These are phyloP conservation scores for Jackrogersella multiformis DNA, from an alignment of 495 filamentous ascomycete genomes.

Conservation along the genomic window DNA sequence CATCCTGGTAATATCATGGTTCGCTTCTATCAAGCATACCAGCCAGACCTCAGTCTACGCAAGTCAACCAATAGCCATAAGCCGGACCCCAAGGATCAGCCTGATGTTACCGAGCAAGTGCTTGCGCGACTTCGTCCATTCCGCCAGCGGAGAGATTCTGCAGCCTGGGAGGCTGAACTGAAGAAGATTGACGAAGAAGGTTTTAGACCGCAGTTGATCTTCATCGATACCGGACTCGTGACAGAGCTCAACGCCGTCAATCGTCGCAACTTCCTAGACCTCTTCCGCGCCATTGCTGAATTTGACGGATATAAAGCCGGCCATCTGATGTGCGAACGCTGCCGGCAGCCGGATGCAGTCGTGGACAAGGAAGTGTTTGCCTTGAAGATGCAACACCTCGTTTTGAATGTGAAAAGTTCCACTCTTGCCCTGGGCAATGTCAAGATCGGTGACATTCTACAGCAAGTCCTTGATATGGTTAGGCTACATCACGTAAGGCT, in stretches of 20 bases:
- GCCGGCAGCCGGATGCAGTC: slow-evolving; percentile 88
- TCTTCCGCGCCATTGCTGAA: slow-evolving; percentile 95
- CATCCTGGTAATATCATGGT: slow-evolving; percentile 99
- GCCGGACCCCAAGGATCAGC: slow-evolving; percentile 58
- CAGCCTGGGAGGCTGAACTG: slow-evolving; percentile 77
- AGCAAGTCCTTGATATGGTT: slow-evolving; percentile 91
- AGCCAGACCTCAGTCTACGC: slow-evolving; percentile 67
- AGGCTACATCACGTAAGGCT: slow-evolving; percentile 91
- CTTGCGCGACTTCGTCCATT: slow-evolving; percentile 80
- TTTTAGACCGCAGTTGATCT: slow-evolving; percentile 92
- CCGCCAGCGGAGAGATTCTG: slow-evolving; percentile 61
- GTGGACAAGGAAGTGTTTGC: slow-evolving; percentile 90
- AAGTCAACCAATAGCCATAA: slow-evolving; percentile 51
- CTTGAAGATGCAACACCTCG: slow-evolving; percentile 94
- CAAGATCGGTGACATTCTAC: slow-evolving; percentile 94
- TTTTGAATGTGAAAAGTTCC: slow-evolving; percentile 84
- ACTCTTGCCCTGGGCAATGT: slow-evolving; percentile 95
- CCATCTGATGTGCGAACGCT: slow-evolving; percentile 94
- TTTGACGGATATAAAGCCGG: slow-evolving; percentile 97
- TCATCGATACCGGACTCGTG: slow-evolving; percentile 97
- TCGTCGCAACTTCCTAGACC: slow-evolving; percentile 89
- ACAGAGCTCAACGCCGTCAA: slow-evolving; percentile 91
- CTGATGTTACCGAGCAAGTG: slow-evolving; percentile 89
- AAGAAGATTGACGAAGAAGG: slow-evolving; percentile 85
- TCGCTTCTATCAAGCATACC: slow-evolving; percentile 88